Evolutionary conservation across 371 early-diverging fungal genomes (phyloP).

Genomic region (Rhizomucor miehei): DNA sequence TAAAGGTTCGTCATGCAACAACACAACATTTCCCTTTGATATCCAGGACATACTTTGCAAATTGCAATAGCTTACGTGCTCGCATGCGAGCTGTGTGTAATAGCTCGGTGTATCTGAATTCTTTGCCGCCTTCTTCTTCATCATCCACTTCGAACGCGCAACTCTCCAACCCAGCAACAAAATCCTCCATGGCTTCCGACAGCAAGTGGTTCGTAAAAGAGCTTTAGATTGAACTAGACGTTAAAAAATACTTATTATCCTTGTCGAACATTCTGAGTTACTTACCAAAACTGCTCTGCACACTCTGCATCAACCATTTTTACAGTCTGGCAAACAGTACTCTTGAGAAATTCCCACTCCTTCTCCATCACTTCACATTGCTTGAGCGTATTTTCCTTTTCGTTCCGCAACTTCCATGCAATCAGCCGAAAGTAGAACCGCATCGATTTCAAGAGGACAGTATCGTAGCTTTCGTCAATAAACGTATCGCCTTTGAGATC

Average conservation of each 20-base stretch:
- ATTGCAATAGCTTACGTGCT: constrained; percentile 61
- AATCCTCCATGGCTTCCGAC: constrained; percentile 41
- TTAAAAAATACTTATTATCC: neutral
- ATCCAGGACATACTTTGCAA: constrained; percentile 56
- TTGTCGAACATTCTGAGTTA: neutral
- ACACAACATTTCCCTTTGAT: no score
- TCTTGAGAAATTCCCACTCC: constrained; percentile 75
- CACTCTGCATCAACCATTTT: constrained; percentile 73
- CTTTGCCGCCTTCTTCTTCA: constrained; percentile 27
- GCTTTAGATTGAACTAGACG: constrained; percentile 16
- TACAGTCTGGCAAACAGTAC: constrained; percentile 61
- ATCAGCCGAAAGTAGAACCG: constrained; percentile 77
- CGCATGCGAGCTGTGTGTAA: constrained; percentile 64
- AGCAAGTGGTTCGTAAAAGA: constrained; percentile 42
- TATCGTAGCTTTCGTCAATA: constrained; percentile 64
- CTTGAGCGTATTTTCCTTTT: constrained; percentile 58
- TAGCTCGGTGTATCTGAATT: constrained; percentile 53
- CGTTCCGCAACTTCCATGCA: constrained; percentile 61
- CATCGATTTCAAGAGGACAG: constrained; percentile 66
- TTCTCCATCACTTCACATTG: constrained; percentile 79
- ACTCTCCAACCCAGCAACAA: constrained; percentile 34
- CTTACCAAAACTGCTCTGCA: constrained; percentile 74
- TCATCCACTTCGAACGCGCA: constrained; percentile 1
- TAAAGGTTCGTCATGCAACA: neutral
- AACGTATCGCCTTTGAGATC: constrained; percentile 49